Conservation (phyloP, 805 yeast species). For the Cyberlindnera americana region DNA sequence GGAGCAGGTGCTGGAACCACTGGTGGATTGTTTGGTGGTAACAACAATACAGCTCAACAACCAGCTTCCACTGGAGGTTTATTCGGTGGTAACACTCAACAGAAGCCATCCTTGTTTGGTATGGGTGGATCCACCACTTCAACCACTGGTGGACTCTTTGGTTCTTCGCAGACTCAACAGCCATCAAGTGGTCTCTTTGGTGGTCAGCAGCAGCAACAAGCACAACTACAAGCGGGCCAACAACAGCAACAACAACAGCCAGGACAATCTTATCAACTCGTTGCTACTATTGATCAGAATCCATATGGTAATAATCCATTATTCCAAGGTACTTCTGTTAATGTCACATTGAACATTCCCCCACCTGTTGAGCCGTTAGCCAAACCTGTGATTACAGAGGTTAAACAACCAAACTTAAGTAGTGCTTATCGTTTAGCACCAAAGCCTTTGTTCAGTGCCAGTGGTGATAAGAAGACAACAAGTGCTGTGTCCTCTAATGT, state of each 20-base stretch:
- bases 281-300: constrained; percentile 40
- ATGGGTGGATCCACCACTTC: constrained; percentile 9
- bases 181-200: constrained; percentile 4
- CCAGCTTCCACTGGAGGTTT: constrained; percentile 31
- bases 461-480: constrained; percentile 2
- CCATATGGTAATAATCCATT: constrained; percentile 83
- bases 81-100: constrained; percentile 18
- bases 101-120: constrained; percentile 27
- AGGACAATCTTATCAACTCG: constrained; percentile 24
- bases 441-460: constrained; percentile 46
- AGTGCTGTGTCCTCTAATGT: background rate
- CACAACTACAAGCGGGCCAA: constrained; percentile 19
- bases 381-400: constrained; percentile 45
- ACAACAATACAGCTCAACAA: constrained; percentile 24
- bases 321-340: constrained; percentile 41
- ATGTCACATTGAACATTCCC: constrained; percentile 34
- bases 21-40: constrained; percentile 36
- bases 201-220: constrained; percentile 13
- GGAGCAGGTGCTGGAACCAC: constrained; percentile 17
- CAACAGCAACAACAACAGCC: constrained; percentile 12
- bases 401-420: constrained; percentile 57
- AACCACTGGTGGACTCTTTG: constrained; percentile 21
- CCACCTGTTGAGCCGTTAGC: constrained; percentile 41
- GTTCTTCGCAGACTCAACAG: constrained; percentile 13
- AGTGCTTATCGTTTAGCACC: constrained; percentile 66